Base-by-base conservation (phyloP, 495 filamentous ascomycete species). In the Aspergillus homomorphus region DNA sequence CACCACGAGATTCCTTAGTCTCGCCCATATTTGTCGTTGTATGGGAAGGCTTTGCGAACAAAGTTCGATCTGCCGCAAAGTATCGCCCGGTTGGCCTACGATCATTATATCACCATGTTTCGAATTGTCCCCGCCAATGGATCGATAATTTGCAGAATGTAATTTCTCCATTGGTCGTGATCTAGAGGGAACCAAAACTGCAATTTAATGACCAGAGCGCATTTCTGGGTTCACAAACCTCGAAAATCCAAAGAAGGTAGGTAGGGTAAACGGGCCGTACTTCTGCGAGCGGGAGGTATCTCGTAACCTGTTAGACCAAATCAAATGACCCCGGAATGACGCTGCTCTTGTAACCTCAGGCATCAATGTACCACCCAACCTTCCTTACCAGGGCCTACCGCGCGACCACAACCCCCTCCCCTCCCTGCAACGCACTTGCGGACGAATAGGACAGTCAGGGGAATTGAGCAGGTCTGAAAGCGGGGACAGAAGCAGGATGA, bases 241-340 rank as follows among this genome's bases (percentile, higher is more conserved):
- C 6, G 22, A 22, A 26, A 26, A 22, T n/a, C n/a, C n/a, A n/a
- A 50, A 50, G 22, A 7, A 14, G 14, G 46, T 50, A 19, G 19
- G 1, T 22, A 24, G 21, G 46, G 21, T 16, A 21, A 15, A 50
- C 23, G 15, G 21, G 5, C 14, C 48, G 24, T 51, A 28, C 24
- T 30, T 30, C 48, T 18, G 48, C 23, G 24, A n/a, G 48, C 48
- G 48, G 48, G 21, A 51, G 15, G 48, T 51, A 51, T 51, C 48
- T 51, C 20, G 48, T 51, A 22, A 22, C 23, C 46, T 23, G 46
- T n/a, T n/a, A n/a, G n/a, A n/a, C n/a, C n/a, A n/a, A n/a, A 26
- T n/a, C 16, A 2, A 24, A 24, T 22, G 46, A 26, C 22, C 46
- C 24, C 16, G 46, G 46, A 2, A 50, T n/a, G 24, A 24, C 16